Conservation (phyloP, 2,329 filamentous ascomycete species). For the Raffaelea arxii region DNA sequence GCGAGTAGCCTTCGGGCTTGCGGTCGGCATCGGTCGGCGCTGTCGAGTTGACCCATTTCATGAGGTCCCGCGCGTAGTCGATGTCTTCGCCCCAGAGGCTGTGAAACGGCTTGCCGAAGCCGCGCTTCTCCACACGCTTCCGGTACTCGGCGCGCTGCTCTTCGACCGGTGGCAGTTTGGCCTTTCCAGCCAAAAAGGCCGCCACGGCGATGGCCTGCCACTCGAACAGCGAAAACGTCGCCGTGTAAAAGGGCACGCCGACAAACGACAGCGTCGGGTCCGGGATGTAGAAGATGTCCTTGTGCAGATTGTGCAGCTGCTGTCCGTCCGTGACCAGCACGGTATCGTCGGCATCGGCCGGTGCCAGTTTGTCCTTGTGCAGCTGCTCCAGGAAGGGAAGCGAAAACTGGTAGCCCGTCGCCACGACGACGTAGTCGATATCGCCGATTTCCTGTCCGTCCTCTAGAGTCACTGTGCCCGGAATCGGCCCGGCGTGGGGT, state of each 20-base stretch:
- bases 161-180: constrained; percentile 32
- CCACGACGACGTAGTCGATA: constrained; percentile 54
- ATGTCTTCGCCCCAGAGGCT: constrained; percentile 19
- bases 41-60: constrained; percentile 15
- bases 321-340: constrained; percentile 29
- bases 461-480: constrained; percentile 39
- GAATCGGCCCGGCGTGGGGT: constrained; percentile 27
- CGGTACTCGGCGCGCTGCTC: constrained; percentile 27
- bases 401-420: constrained; percentile 48
- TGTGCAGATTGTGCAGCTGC: constrained; percentile 46
- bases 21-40: neutral
- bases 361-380: constrained; percentile 25
- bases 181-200: constrained; percentile 42
- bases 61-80: constrained; percentile 15
- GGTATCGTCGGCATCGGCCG: constrained; percentile 36
- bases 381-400: constrained; percentile 48
- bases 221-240: constrained; percentile 61
- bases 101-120: constrained; percentile 27
- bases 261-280: constrained; percentile 56
- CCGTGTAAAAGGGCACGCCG: constrained; percentile 55
- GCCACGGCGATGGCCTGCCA: constrained; percentile 57
- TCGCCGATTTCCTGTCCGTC: constrained; percentile 41
- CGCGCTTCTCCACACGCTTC: constrained; percentile 18
- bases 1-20: constrained; percentile 4
- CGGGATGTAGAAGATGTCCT: constrained; percentile 62